Evolutionary conservation across 306 rosid genomes (phyloP).

Genomic region (Calophaca sinica): DNA sequence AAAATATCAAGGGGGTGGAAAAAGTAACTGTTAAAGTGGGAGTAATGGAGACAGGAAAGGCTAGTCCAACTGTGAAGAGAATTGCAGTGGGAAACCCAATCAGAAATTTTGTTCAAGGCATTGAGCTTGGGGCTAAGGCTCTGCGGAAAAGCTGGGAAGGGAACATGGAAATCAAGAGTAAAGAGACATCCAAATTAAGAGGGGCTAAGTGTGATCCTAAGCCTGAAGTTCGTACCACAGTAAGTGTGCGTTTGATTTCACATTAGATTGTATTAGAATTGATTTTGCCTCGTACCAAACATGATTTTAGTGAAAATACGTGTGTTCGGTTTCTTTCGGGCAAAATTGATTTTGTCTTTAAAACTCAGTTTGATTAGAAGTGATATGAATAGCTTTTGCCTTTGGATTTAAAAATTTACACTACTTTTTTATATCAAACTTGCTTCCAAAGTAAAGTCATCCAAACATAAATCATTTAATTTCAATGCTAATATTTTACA

Average conservation of each 20-base stretch:
- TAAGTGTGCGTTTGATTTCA: slow-evolving; percentile 50
- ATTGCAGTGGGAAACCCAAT: slow-evolving; percentile 62
- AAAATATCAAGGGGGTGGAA: slow-evolving; percentile 59
- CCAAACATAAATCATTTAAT: too few relatives aligned
- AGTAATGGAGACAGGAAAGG: slow-evolving; percentile 58
- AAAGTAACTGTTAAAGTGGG: slow-evolving; percentile 58
- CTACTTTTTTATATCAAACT: too few relatives aligned
- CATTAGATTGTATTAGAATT: too few relatives aligned
- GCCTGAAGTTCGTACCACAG: slow-evolving; percentile 66
- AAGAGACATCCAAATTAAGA: slow-evolving; percentile 69
- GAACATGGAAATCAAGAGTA: slow-evolving; percentile 73
- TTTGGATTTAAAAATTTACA: too few relatives aligned
- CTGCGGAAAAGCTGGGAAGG: slow-evolving; percentile 99
- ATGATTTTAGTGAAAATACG: too few relatives aligned
- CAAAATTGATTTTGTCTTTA: too few relatives aligned
- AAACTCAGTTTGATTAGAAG: too few relatives aligned
- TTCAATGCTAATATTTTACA: too few relatives aligned
- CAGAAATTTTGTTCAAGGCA: slow-evolving; percentile 75
- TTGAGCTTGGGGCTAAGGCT: slow-evolving; percentile 93
- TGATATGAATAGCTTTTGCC: too few relatives aligned
- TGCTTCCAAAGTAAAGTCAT: too few relatives aligned
- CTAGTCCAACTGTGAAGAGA: slow-evolving; percentile 67
- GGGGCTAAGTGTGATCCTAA: slow-evolving; percentile 67
- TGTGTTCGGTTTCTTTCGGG: too few relatives aligned
- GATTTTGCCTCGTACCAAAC: too few relatives aligned